Evolutionary conservation across 2,329 filamentous ascomycete genomes (phyloP).

Genomic region (Cladophialophora psammophila): DNA sequence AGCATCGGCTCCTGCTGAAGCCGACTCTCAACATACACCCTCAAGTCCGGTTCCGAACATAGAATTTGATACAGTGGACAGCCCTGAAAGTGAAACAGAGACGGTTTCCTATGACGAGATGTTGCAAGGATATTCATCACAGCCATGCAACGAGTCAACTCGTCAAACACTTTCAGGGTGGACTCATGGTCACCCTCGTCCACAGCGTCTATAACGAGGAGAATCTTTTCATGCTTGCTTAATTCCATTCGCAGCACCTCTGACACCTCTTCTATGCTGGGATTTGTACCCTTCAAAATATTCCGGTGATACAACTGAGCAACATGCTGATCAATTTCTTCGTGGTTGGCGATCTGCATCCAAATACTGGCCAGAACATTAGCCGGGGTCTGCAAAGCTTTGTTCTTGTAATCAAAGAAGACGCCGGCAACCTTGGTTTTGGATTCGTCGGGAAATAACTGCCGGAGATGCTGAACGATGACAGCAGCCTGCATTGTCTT

Average conservation of each 20-base stretch:
- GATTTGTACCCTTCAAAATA: conserved; percentile 3
- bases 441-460: not conserved
- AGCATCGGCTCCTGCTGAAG: not conserved
- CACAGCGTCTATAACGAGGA: conserved; percentile 2
- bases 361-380: not conserved
- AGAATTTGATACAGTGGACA: not conserved
- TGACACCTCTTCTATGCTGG: not conserved
- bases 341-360: not conserved
- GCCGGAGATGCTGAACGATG: not conserved
- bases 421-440: conserved; percentile 1
- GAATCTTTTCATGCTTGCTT: not conserved
- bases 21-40: not conserved
- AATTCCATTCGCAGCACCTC: not conserved
- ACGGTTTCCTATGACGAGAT: not conserved
- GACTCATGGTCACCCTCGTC: not conserved
- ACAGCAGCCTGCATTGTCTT: not conserved
- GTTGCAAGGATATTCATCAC: not conserved
- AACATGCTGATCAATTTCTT: conserved; percentile 1
- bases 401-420: conserved; percentile 1
- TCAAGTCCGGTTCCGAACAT: not conserved
- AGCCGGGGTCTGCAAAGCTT: not conserved
- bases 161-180: conserved; percentile 1
- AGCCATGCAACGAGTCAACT: not conserved
- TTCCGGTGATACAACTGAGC: not conserved
- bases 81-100: not conserved